These are phyloP conservation scores for Lobosporangium transversale DNA, from an alignment of 192 early-diverging fungal species.

Conservation along the genomic window DNA sequence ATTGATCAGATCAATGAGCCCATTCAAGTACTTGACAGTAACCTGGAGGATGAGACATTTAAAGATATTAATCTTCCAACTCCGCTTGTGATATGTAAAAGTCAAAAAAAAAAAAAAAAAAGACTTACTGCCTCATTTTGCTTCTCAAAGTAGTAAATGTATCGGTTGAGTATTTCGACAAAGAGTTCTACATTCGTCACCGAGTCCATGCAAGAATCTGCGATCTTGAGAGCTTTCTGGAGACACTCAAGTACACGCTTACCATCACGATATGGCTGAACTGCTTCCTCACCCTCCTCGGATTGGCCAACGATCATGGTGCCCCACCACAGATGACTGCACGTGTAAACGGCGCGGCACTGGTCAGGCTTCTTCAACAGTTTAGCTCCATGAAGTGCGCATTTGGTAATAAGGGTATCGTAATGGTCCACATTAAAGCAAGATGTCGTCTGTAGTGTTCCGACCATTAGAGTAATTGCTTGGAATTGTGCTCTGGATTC, in stretches of 20 bases:
- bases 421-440: slow-evolving; percentile 93
- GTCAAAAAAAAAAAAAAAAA: not conserved
- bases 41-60: slow-evolving; percentile 62
- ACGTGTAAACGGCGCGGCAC: slow-evolving; percentile 84
- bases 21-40: slow-evolving; percentile 92
- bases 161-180: slow-evolving; percentile 97
- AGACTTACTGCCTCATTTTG: slow-evolving; percentile 83
- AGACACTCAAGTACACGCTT: slow-evolving; percentile 90
- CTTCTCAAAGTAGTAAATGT: slow-evolving; percentile 95
- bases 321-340: slow-evolving; percentile 94
- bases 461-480: slow-evolving; percentile 89
- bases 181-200: slow-evolving; percentile 91
- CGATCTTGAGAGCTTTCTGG: slow-evolving; percentile 94
- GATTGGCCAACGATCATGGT: slow-evolving; percentile 63
- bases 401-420: slow-evolving; percentile 93
- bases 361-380: slow-evolving; percentile 96
- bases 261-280: slow-evolving; percentile 83
- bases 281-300: slow-evolving; percentile 64
- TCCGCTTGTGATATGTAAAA: not conserved
- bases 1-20: slow-evolving; percentile 94
- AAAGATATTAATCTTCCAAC: not conserved
- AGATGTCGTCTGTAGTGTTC: slow-evolving; percentile 82
- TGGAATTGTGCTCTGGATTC: slow-evolving; percentile 93
- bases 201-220: slow-evolving; percentile 92
- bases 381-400: slow-evolving; percentile 88